Evolutionary conservation across 2,329 filamentous ascomycete species (phyloP).

Genomic region (Diaporthe vaccinii): DNA sequence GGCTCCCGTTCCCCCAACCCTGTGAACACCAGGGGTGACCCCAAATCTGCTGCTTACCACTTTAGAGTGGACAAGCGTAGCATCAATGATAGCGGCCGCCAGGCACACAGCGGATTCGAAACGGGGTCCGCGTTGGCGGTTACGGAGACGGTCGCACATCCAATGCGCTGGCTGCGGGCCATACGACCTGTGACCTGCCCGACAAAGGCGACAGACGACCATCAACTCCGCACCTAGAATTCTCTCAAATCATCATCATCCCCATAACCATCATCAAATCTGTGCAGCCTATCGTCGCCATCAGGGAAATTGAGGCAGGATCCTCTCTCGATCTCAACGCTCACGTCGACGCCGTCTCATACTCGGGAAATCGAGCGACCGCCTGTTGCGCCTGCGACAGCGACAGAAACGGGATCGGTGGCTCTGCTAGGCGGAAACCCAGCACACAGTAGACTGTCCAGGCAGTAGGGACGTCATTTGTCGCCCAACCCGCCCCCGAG

Average conservation of each 20-base stretch:
- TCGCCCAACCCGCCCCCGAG: conserved; percentile 20
- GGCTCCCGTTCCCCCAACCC: not conserved
- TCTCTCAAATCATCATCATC: not conserved
- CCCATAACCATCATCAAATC: not conserved
- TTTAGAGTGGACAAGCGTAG: conserved; percentile 1
- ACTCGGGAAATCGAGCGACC: not conserved
- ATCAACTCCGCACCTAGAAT: conserved; percentile 19
- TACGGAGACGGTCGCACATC: conserved; percentile 12
- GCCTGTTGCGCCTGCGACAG: not conserved
- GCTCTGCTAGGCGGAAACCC: conserved; percentile 11
- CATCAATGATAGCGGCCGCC: not conserved
- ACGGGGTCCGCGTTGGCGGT: conserved; percentile 22
- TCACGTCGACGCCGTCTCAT: not conserved
- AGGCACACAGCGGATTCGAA: conserved; percentile 21
- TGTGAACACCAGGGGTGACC: not conserved
- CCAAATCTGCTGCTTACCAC: conserved; percentile 1
- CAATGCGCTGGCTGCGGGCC: conserved; percentile 1
- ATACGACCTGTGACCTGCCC: conserved; percentile 24
- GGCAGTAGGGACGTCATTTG: conserved; percentile 31
- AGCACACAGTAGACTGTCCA: not conserved
- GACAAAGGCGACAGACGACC: conserved; percentile 20
- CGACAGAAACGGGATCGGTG: conserved; percentile 2
- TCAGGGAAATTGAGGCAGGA: conserved; percentile 26
- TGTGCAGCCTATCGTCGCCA: conserved; percentile 18
- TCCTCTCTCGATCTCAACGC: conserved; percentile 14